Evolutionary conservation across 2,329 filamentous ascomycete genomes (phyloP), one percentile per base, ranked within the genome.

Genomic region (Nemania sp.): DNA sequence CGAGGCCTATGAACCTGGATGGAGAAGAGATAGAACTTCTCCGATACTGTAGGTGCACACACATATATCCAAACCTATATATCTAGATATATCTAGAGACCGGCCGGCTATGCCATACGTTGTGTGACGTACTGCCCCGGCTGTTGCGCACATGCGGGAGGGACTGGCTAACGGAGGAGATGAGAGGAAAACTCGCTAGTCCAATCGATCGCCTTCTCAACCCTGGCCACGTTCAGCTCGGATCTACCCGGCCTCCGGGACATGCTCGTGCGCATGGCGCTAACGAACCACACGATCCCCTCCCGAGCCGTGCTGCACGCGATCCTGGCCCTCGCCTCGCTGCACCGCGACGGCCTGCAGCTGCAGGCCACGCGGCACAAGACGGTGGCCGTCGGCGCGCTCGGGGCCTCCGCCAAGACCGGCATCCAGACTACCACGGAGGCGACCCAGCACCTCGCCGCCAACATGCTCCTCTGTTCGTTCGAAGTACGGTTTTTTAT

Each of bases 261-360:
- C n/a, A 20, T 51, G 4, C 47, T 64, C 20, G 25, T 59, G 18
- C 32, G 34, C 2, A 57, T 64, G 55, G 62, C 62, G 29, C 48
- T 62, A 6, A 46, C 18, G 11, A 46, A 57, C 29, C 25, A 55
- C 21, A 47, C 55, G 7, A 57, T 62, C 25, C n/a, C 59, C 10
- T 62, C 59, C 15, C 46, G 56, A n/a, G 62, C 62, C 10, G 59
- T 64, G 4, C 62, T 64, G 12, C 62, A 64, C 21, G 55, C 62
- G 13, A 17, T 64, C 20, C 37, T 64, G 11, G 62, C 62, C 20
- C 25, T 64, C 9, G 54, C 62, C 20, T 64, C 62, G 1, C 52
- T 59, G 25, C 56, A 59, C 20, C 59, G 62, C 34, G 59, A 59
- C 34, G 50, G 59, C 47, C 34, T 54, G 43, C 62, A 62, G 35